phyloP scores from a whole-genome alignment of 352 stramenopile genomes.

The Globisporangium solare region DNA sequence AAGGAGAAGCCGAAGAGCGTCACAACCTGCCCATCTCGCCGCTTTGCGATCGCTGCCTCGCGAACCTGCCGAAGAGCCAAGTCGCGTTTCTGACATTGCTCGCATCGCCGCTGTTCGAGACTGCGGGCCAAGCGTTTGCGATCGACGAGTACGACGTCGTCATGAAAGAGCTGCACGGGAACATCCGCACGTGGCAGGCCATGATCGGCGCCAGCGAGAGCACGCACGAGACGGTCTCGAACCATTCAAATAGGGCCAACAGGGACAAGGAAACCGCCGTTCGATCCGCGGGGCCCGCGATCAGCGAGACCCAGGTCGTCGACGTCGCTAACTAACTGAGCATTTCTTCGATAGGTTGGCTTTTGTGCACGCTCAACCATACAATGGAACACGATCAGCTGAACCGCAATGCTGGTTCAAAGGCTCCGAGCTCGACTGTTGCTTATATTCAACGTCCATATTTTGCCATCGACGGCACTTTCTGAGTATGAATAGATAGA shows the following conservation, averaged over 20 bases:
- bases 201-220: conserved; percentile 31
- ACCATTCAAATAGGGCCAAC: conserved; percentile 18
- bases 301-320: conserved; percentile 4
- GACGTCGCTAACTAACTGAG: conserved; percentile 2
- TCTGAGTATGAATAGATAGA: conserved; percentile 3
- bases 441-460: too few relatives aligned
- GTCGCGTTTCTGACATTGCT: conserved; percentile 63
- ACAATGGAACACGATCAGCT: neutral
- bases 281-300: neutral
- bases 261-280: conserved; percentile 9
- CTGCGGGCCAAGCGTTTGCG: conserved; percentile 45
- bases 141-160: conserved; percentile 56
- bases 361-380: too few relatives aligned
- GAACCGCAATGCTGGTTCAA: neutral
- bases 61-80: conserved; percentile 59
- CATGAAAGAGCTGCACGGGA: conserved; percentile 45
- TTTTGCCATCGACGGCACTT: neutral
- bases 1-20: conserved; percentile 57
- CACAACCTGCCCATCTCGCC: conserved; percentile 50
- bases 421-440: neutral
- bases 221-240: conserved; percentile 25
- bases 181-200: conserved; percentile 45
- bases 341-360: neutral
- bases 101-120: conserved; percentile 59
- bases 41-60: conserved; percentile 51